Evolutionary conservation across 768 basidiomycete genomes (phyloP).

Genomic region (Tulasnella sp.): DNA sequence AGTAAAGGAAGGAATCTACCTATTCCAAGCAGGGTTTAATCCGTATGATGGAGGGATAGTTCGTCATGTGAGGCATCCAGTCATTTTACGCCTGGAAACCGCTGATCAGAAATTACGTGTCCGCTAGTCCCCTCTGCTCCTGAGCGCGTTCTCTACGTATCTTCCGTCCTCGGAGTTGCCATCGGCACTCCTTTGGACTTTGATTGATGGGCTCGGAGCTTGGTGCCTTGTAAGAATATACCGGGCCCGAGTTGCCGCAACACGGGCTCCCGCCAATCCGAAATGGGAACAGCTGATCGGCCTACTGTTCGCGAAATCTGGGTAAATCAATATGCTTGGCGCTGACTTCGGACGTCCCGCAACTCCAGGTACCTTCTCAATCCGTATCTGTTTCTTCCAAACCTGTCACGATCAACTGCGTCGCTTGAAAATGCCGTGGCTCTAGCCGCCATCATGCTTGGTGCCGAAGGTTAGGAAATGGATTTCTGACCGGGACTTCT

Average conservation of each 20-base stretch:
- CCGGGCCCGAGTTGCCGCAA: slow-evolving; percentile 30
- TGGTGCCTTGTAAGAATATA: slow-evolving; percentile 58
- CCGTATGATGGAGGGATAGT: slow-evolving; percentile 83
- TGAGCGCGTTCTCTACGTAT: slow-evolving; percentile 63
- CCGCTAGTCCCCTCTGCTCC: slow-evolving; percentile 66
- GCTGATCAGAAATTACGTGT: neutral
- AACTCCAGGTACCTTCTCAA: slow-evolving; percentile 68
- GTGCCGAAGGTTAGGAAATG: slow-evolving; percentile 43
- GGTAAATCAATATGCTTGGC: neutral
- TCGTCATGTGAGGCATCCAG: slow-evolving; percentile 52
- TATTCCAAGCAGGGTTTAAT: slow-evolving; percentile 63
- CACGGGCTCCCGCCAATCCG: slow-evolving; percentile 34
- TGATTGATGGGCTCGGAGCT: slow-evolving; percentile 55
- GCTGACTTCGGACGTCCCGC: neutral
- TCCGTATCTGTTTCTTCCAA: slow-evolving; percentile 74
- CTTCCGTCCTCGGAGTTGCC: slow-evolving; percentile 40
- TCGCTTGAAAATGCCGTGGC: slow-evolving; percentile 67
- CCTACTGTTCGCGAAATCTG: slow-evolving; percentile 40
- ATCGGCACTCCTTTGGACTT: slow-evolving; percentile 55
- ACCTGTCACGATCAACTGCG: slow-evolving; percentile 71
- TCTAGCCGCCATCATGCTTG: slow-evolving; percentile 57
- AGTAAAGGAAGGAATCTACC: slow-evolving; percentile 88
- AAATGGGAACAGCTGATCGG: slow-evolving; percentile 52
- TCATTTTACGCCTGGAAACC: neutral
- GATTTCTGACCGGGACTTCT: neutral